A percentile compares a stretch with the other conserved stretches of the same genome.
These are phyloP conservation scores for Pythium utonaiense DNA, from an alignment of 352 stramenopile species.

Conservation along the genomic window DNA sequence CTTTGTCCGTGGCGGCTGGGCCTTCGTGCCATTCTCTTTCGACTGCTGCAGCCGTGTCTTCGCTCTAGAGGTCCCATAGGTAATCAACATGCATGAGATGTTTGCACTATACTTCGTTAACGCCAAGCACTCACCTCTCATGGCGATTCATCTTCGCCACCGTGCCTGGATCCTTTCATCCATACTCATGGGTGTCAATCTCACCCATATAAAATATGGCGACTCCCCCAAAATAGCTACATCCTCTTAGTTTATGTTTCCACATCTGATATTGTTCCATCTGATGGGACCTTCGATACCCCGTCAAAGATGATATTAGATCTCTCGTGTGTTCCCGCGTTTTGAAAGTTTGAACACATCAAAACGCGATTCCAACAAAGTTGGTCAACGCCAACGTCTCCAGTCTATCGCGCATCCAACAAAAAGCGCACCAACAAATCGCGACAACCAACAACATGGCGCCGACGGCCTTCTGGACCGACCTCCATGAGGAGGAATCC, in stretches of 20 bases:
- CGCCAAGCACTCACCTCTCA: conserved; percentile 12
- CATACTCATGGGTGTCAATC: neutral
- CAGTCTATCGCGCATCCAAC: neutral
- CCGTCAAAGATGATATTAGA: neutral
- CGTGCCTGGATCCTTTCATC: neutral
- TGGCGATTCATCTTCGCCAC: conserved; percentile 17
- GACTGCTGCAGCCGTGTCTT: neutral
- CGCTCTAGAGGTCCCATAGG: neutral
- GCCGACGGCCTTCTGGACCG: conserved; percentile 27
- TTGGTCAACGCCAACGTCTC: too few species aligned
- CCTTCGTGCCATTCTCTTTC: neutral
- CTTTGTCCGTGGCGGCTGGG: conserved; percentile 22
- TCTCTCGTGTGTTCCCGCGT: neutral
- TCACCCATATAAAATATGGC: conserved; percentile 9
- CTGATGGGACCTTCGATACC: neutral
- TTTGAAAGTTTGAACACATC: conserved; percentile 38
- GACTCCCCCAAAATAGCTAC: neutral
- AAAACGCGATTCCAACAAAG: neutral
- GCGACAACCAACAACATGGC: conserved; percentile 18
- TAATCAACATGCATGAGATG: neutral
- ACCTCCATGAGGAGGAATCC: conserved; percentile 35
- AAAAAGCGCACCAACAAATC: neutral
- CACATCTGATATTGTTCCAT: conserved; percentile 6
- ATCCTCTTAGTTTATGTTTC: neutral
- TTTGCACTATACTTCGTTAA: too few species aligned